Evolutionary conservation across 768 basidiomycete genomes (phyloP).

Genomic region (Ephemerocybe angulata): DNA sequence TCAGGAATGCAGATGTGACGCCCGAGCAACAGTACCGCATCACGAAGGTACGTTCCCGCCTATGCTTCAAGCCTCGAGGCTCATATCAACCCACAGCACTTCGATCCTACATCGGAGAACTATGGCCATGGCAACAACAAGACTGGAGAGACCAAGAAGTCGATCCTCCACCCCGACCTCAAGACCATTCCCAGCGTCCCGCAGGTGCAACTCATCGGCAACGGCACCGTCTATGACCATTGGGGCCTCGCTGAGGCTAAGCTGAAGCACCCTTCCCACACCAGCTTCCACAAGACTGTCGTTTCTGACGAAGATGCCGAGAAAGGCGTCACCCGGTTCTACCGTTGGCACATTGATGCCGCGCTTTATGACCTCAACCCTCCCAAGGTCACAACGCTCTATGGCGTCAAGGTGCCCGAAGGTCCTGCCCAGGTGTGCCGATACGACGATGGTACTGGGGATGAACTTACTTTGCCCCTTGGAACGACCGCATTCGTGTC

Average conservation of each 20-base stretch:
- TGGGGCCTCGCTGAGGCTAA: conserved; percentile 77
- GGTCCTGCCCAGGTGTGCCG: conserved; percentile 59
- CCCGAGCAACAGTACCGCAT: conserved; percentile 82
- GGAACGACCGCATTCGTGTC: conserved; percentile 83
- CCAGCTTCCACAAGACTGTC: conserved; percentile 76
- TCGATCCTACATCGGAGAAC: conserved; percentile 54
- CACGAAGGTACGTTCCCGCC: conserved; percentile 56
- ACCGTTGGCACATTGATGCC: conserved; percentile 90
- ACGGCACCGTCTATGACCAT: conserved; percentile 73
- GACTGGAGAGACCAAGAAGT: conserved; percentile 62
- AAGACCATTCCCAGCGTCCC: conserved; percentile 84
- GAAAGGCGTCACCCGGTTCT: conserved; percentile 73
- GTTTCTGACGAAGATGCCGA: conserved; percentile 70
- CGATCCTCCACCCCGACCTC: conserved; percentile 80
- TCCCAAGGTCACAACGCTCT: conserved; percentile 79
- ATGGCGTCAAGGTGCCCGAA: conserved; percentile 65
- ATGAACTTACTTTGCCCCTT: conserved; percentile 73
- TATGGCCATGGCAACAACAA: conserved; percentile 90
- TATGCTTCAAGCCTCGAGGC: not conserved
- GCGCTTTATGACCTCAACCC: conserved; percentile 72
- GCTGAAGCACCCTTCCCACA: conserved; percentile 83
- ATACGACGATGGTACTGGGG: conserved; percentile 85
- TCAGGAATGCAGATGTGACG: conserved; percentile 61
- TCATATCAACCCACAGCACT: conserved; percentile 24
- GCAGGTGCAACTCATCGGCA: conserved; percentile 88